Percentiles rank a stretch among this genome's conserved stretches.
phyloP scores from a whole-genome alignment of 148 eudicot species.

The Rhododendron ovatum region DNA sequence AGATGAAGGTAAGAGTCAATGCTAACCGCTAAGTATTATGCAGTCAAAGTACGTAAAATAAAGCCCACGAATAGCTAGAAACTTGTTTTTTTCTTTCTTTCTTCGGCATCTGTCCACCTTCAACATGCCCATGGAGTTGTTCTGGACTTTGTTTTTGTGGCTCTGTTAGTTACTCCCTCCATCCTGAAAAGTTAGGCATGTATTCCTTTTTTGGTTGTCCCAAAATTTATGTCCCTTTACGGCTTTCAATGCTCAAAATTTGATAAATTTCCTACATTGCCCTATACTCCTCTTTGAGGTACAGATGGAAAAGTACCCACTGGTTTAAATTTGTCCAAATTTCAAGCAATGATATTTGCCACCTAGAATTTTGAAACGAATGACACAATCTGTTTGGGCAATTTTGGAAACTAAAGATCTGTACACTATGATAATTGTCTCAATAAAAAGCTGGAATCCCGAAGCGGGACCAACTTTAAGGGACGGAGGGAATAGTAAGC shows the following conservation, averaged over 20 bases:
- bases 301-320: too few species aligned
- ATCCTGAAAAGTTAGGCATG: too few species aligned
- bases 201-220: too few species aligned
- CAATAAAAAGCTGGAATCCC: not conserved
- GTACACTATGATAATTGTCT: not conserved
- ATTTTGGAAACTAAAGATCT: not conserved
- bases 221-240: too few species aligned
- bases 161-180: not conserved
- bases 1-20: not conserved
- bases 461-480: too few species aligned
- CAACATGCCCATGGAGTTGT: not conserved
- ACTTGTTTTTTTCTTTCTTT: not conserved
- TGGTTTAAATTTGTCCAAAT: too few species aligned
- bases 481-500: not conserved
- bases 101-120: not conserved
- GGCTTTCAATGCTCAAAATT: not conserved
- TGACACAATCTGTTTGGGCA: not conserved
- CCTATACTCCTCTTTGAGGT: too few species aligned
- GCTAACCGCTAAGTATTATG: not conserved
- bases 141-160: not conserved
- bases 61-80: not conserved
- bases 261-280: too few species aligned
- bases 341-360: not conserved
- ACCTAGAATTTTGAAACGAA: not conserved
- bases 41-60: not conserved